Percentiles rank a stretch among this genome's conserved stretches.
Conservation (phyloP, 345 rosid genomes). For the Atalantia buxifolia region DNA sequence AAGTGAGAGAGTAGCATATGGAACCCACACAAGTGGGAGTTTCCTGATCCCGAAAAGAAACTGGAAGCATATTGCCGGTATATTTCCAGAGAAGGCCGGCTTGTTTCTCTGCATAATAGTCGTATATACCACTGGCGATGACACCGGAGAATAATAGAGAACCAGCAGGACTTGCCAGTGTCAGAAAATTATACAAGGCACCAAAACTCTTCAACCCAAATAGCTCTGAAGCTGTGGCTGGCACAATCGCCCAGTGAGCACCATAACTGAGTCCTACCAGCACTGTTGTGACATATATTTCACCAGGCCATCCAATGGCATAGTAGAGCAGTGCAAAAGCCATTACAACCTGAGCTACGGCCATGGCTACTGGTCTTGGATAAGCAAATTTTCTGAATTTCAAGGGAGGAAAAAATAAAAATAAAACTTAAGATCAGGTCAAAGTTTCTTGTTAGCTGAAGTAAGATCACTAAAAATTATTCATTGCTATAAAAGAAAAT, state of each 20-base stretch:
- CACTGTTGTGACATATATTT: slow-evolving; percentile 60
- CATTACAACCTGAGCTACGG: slow-evolving; percentile 55
- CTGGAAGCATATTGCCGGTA: not conserved
- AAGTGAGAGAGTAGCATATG: slow-evolving; percentile 62
- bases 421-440: not conserved
- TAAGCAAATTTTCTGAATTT: slow-evolving; percentile 44
- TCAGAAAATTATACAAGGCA: slow-evolving; percentile 64
- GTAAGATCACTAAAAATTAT: not conserved
- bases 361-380: slow-evolving; percentile 71
- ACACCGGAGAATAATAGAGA: slow-evolving; percentile 72
- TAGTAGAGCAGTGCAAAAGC: slow-evolving; percentile 57
- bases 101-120: slow-evolving; percentile 66
- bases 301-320: slow-evolving; percentile 54
- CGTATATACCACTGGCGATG: slow-evolving; percentile 72
- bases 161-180: slow-evolving; percentile 53
- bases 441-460: not conserved
- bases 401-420: not conserved
- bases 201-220: slow-evolving; percentile 75
- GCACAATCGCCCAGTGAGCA: slow-evolving; percentile 61
- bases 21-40: slow-evolving; percentile 50
- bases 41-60: slow-evolving; percentile 23
- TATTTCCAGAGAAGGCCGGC: slow-evolving; percentile 19
- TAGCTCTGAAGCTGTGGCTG: slow-evolving; percentile 66
- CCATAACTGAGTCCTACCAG: slow-evolving; percentile 61
- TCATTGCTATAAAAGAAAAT: not conserved